Conservation (phyloP, 208 protist genomes). For the Acanthamoeba sp. region DNA sequence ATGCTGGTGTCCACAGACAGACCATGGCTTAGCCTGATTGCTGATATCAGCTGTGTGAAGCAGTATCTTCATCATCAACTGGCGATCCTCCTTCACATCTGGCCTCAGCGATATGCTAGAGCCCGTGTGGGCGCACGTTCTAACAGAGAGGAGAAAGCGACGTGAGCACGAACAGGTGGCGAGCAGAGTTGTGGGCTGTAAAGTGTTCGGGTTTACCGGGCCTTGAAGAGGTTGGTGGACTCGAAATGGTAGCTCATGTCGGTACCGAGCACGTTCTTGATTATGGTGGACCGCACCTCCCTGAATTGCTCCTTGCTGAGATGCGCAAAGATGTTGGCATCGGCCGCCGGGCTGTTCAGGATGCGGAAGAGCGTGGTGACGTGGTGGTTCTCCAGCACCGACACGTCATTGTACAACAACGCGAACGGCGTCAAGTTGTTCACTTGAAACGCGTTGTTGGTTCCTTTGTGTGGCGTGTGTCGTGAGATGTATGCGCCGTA, state of each 20-base stretch:
- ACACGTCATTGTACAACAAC: constrained; percentile 96
- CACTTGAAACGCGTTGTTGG: constrained; percentile 73
- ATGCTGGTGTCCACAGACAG: no score
- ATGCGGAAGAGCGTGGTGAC: constrained; percentile 92
- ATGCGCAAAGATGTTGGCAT: constrained; percentile 2
- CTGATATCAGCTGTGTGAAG: constrained; percentile 97
- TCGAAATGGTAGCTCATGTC: constrained; percentile 65
- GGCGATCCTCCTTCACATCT: constrained; percentile 90
- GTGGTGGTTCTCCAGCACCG: constrained; percentile 97
- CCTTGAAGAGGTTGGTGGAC: constrained; percentile 19
- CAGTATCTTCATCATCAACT: constrained; percentile 92
- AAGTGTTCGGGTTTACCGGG: background rate
- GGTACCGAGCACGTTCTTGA: constrained; percentile 11
- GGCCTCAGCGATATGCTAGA: background rate
- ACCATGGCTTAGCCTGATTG: constrained; percentile 93
- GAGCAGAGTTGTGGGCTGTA: background rate
- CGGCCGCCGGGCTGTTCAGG: background rate
- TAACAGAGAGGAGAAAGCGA: background rate
- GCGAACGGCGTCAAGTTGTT: constrained; percentile 74
- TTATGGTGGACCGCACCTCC: constrained; percentile 31
- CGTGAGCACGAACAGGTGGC: background rate
- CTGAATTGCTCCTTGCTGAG: background rate
- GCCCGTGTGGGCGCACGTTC: background rate
- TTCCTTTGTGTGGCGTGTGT: constrained; percentile 85
- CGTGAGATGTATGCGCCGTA: background rate